These are phyloP conservation scores for Asparagopsis taxiformis DNA, from an alignment of 31 red algal genomes.

Conservation along the genomic window DNA sequence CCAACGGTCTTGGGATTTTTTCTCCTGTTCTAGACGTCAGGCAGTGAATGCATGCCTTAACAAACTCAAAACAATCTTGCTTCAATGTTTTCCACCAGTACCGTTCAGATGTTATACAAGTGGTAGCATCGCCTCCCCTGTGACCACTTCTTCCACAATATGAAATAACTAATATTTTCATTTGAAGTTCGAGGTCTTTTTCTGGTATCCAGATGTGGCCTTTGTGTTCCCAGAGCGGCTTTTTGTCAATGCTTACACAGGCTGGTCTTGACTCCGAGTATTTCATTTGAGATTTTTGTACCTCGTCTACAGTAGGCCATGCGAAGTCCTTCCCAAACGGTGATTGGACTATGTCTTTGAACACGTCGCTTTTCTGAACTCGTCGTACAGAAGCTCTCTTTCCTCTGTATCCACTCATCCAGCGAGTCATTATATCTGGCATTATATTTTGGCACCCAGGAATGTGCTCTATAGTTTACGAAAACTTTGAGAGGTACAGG, in stretches of 20 bases:
- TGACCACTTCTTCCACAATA: conserved; percentile 16
- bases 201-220: conserved; percentile 3
- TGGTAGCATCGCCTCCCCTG: conserved; percentile 2
- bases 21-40: not conserved
- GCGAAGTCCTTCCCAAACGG: not conserved
- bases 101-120: not conserved
- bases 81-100: conserved; percentile 3
- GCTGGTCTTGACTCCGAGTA: not conserved
- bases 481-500: not conserved
- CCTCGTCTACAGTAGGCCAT: not conserved
- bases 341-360: not conserved
- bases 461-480: not conserved
- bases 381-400: not conserved
- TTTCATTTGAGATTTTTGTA: too few relatives aligned
- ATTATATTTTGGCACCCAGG: not conserved
- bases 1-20: not conserved
- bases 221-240: not conserved
- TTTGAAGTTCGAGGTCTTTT: not conserved
- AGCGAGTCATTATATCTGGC: not conserved
- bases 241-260: not conserved
- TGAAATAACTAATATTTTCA: conserved; percentile 1
- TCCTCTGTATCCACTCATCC: conserved; percentile 2
- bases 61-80: conserved; percentile 1
- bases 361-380: not conserved
- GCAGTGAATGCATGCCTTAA: conserved; percentile 4